Conservation (phyloP, 768 basidiomycete genomes). For the Suillus sp. region DNA sequence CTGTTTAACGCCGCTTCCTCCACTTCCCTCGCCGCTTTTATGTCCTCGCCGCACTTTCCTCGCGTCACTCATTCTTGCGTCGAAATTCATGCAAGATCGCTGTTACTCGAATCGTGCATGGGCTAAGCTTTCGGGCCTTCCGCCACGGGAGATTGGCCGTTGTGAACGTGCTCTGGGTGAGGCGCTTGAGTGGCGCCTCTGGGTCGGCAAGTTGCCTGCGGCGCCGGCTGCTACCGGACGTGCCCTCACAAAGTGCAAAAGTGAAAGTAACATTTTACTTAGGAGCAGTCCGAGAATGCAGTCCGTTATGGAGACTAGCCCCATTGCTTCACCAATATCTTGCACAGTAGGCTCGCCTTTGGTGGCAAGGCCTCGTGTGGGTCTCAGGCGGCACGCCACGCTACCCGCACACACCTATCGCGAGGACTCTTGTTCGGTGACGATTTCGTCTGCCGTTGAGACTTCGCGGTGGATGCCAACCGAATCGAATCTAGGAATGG, state of each 20-base stretch:
- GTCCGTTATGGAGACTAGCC: neutral
- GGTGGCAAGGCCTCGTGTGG: conserved; percentile 18
- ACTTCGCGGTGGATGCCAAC: conserved; percentile 7
- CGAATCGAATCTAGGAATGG: conserved; percentile 2
- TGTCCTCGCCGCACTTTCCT: conserved; percentile 90
- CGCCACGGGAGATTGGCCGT: conserved; percentile 80
- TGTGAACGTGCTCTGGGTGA: conserved; percentile 89
- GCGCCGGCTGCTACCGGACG: conserved; percentile 38
- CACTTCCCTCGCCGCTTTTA: conserved; percentile 76
- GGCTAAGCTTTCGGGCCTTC: conserved; percentile 91
- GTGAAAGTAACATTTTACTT: conserved; percentile 44
- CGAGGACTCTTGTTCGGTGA: conserved; percentile 17
- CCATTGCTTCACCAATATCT: conserved; percentile 8
- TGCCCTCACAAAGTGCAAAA: conserved; percentile 50
- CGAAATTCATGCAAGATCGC: conserved; percentile 92
- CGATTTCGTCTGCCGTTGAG: conserved; percentile 6
- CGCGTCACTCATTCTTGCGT: conserved; percentile 84
- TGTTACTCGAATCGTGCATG: conserved; percentile 94
- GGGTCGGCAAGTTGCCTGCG: conserved; percentile 75
- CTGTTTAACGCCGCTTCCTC: conserved; percentile 38
- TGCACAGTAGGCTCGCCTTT: conserved; percentile 17
- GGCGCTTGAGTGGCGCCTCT: conserved; percentile 88
- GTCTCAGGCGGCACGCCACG: conserved; percentile 45
- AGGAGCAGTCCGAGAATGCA: conserved; percentile 11
- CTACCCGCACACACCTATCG: conserved; percentile 38